Conservation (phyloP, 1,284 basidiomycete genomes). For the Fistulinella staudtii region DNA sequence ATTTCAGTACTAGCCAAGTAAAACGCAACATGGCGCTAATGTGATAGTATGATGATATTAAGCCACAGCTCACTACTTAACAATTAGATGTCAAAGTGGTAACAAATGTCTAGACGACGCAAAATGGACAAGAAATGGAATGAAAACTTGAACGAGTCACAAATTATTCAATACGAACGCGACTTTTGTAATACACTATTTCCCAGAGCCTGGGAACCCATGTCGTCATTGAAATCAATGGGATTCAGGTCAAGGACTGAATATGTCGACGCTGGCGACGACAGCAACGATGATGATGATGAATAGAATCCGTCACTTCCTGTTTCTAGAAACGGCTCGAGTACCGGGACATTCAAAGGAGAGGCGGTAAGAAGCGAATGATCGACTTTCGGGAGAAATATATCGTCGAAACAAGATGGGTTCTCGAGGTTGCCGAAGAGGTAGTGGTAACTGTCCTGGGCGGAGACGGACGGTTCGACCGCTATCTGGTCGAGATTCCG, state of each 20-base stretch:
- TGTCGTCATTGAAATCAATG: conserved; percentile 6
- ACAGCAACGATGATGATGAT: conserved; percentile 21
- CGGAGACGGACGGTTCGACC: conserved; percentile 1
- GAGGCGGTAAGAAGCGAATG: conserved; percentile 9
- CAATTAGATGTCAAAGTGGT: no score
- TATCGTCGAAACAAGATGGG: conserved; percentile 6
- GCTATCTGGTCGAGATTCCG: conserved; percentile 7
- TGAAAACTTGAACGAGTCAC: conserved; percentile 10
- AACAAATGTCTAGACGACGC: no score
- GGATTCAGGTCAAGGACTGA: conserved; percentile 14
- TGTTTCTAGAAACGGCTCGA: conserved; percentile 15
- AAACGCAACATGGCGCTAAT: no score
- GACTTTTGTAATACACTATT: conserved; percentile 9
- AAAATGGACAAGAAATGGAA: no score
- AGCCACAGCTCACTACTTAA: no score
- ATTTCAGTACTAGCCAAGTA: no score
- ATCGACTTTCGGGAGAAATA: conserved; percentile 6
- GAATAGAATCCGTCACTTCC: conserved; percentile 14
- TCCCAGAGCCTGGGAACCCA: conserved; percentile 6
- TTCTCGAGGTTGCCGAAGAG: conserved; percentile 3
- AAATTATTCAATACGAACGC: conserved; percentile 11
- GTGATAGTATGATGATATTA: no score
- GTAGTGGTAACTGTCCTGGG: conserved; percentile 5
- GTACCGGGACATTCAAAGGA: conserved; percentile 9
- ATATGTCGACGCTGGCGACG: conserved; percentile 29